Percentiles rank a stretch among this genome's conserved stretches.
These are phyloP conservation scores for Dictyostelium brefeldianum DNA, from an alignment of 78 protist species.

Conservation along the genomic window DNA sequence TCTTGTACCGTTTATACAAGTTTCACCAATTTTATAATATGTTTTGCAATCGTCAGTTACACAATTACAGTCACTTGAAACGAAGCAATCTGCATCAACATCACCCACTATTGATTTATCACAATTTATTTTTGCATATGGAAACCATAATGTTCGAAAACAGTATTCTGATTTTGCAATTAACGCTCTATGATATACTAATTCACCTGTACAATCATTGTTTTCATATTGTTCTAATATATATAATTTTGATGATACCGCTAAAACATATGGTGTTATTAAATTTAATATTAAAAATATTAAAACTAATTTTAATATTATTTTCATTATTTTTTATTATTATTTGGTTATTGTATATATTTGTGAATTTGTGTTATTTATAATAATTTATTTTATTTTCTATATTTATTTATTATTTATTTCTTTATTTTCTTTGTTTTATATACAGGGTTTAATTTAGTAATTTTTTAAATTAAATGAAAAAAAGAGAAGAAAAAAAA, in stretches of 20 bases:
- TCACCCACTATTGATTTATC: background rate
- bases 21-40: background rate
- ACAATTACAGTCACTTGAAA: background rate
- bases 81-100: background rate
- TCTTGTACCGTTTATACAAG: background rate
- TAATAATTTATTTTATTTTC: too few relatives aligned
- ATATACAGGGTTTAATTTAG: too few relatives aligned
- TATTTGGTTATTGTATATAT: too few relatives aligned
- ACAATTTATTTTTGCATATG: background rate
- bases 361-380: too few relatives aligned
- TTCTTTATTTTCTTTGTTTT: too few relatives aligned
- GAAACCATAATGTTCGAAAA: slow-evolving; percentile 14
- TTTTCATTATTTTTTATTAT: too few relatives aligned
- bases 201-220: background rate
- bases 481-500: too few relatives aligned
- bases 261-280: too few relatives aligned
- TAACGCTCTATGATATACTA: background rate
- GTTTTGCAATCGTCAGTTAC: background rate
- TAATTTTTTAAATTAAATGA: too few relatives aligned
- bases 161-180: background rate
- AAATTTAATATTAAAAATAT: too few relatives aligned
- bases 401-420: too few relatives aligned
- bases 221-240: background rate
- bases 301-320: too few relatives aligned
- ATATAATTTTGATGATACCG: background rate